Base-by-base conservation (phyloP, 257 asterid species). In the Eucommia ulmoides region DNA sequence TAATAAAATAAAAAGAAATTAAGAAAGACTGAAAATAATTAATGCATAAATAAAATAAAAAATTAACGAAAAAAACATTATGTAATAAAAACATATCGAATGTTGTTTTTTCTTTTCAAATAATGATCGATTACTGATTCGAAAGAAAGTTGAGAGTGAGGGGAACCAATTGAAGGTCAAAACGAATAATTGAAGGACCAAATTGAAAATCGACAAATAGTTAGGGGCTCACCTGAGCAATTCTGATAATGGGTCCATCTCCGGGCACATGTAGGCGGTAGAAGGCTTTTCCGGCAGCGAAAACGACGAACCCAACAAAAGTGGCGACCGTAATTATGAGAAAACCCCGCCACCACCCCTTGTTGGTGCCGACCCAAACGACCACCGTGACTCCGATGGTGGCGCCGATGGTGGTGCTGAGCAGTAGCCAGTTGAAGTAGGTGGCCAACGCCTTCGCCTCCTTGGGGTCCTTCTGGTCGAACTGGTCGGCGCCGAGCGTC, bases 401-500 rank as follows among this genome's bases (percentile, higher is more conserved):
- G 1, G 79, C 57, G 11, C 96, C 98, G 15, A 42, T 47, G 0
- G 71, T 79, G 3, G 77, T 57, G 71, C 76, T 71, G 1, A 89
- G 82, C 68, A 80, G 41, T 0, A 89, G 70, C 74, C 82, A 85
- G 49, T 89, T 89, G 72, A 89, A 89, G 68, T 85, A 89, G 67
- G 80, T 82, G 0, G 82, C 86, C 0, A 85, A 71, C 2, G 79
- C 82, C 56, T 82, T 82, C 18, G 84, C 79, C 44, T 71, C 81
- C 21, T 73, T 78, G 0, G 93, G 78, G 54, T 76, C 77, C 38
- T 71, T 79, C 3, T 61, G 63, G 20, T 77, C 77, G 22, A 82
- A 89, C 20, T 89, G 96, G 59, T 89, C 98, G 0, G 94, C 98
- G 11, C 98, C 98, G 0, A 89, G 73, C 0, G 98, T 74, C 0